These are phyloP conservation scores for Hypholoma sublateritium DNA, from an alignment of 768 basidiomycete species.

Conservation along the genomic window DNA sequence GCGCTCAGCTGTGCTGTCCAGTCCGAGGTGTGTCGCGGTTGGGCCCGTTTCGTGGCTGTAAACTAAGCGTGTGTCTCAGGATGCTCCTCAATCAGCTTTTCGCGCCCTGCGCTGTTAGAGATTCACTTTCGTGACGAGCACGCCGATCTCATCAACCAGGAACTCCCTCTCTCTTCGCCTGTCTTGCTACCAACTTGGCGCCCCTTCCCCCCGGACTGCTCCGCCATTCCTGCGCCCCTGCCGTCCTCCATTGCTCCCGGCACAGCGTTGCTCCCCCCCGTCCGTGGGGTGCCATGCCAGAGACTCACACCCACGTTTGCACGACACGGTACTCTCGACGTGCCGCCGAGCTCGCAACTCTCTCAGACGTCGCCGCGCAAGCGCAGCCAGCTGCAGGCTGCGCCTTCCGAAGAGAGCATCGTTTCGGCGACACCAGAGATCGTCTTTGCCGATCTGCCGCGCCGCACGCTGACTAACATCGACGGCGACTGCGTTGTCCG, in stretches of 20 bases:
- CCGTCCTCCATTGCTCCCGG: conserved; percentile 6
- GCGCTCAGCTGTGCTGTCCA: conserved; percentile 24
- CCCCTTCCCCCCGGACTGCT: conserved; percentile 6
- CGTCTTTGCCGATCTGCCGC: conserved; percentile 10
- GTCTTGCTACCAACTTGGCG: conserved; percentile 12
- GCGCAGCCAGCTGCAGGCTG: background rate
- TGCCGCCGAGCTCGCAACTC: background rate
- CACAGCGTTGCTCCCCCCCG: conserved; percentile 7
- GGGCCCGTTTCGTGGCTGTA: background rate
- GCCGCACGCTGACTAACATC: conserved; percentile 1
- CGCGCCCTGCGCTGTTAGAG: conserved; percentile 9
- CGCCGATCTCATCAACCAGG: conserved; percentile 8
- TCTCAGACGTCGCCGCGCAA: background rate
- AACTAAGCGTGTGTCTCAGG: background rate
- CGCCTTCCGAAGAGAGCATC: background rate
- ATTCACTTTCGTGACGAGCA: conserved; percentile 16
- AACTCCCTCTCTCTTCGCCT: conserved; percentile 9
- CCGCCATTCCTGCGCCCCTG: background rate
- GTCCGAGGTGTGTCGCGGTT: conserved; percentile 19
- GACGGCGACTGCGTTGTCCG: conserved; percentile 4
- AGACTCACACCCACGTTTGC: background rate
- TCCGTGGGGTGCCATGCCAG: conserved; percentile 3
- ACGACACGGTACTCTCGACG: background rate
- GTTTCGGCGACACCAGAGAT: background rate
- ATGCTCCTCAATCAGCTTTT: conserved; percentile 4